Percentiles rank a stretch among this genome's conserved stretches.
These are phyloP conservation scores for Camellia oleifera DNA, from an alignment of 179 eudicot genomes.

Conservation along the genomic window DNA sequence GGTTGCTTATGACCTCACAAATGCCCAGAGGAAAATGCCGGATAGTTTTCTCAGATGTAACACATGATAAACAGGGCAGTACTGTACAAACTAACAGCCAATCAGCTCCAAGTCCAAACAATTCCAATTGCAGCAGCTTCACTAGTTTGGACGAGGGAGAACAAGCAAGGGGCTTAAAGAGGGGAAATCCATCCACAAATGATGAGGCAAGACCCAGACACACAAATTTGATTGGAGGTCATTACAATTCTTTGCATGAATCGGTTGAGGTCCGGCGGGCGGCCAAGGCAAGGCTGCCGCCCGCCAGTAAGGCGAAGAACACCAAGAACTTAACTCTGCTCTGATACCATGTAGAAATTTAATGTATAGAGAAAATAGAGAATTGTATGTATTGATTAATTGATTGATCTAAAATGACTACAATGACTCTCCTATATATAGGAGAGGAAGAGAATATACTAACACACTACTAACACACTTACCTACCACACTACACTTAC, in stretches of 20 bases:
- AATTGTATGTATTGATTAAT: no score
- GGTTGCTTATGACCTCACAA: slow-evolving; percentile 11
- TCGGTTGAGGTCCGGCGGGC: no score
- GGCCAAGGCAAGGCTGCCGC: no score
- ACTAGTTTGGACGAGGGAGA: slow-evolving; percentile 37
- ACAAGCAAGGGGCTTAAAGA: slow-evolving; percentile 48
- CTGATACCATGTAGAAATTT: no score
- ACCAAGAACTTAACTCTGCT: no score
- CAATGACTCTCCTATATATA: no score
- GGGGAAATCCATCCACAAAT: slow-evolving; percentile 27
- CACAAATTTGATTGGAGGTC: slow-evolving; percentile 27
- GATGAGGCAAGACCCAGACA: slow-evolving; percentile 26
- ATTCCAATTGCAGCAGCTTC: slow-evolving; percentile 46
- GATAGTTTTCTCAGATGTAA: slow-evolving; percentile 37
- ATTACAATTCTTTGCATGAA: slow-evolving; percentile 32
- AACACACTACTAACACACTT: no score
- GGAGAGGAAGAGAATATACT: no score
- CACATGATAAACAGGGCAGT: slow-evolving; percentile 33
- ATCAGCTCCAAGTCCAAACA: slow-evolving; percentile 27
- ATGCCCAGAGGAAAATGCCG: slow-evolving; percentile 33
- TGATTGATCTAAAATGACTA: no score
- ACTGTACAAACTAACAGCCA: slow-evolving; percentile 16
- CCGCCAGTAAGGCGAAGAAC: no score
- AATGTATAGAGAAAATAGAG: no score
- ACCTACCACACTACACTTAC: no score